Conservation (phyloP, 768 basidiomycete species). For the Ramaria rubella region DNA sequence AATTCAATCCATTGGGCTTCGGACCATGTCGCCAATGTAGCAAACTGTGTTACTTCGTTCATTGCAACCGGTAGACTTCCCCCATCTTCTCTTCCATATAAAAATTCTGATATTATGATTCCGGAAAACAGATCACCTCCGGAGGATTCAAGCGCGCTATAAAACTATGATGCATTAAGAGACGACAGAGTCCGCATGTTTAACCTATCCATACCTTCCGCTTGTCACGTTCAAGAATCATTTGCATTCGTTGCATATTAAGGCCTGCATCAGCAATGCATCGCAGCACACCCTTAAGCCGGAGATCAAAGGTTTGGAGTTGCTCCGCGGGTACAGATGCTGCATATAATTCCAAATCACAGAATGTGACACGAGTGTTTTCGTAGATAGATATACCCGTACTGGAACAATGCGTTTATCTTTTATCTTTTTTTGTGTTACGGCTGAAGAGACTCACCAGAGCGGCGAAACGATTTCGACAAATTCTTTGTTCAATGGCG, state of each 20-base stretch:
- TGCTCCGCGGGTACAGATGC: slow-evolving; percentile 79
- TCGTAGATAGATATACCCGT: slow-evolving; percentile 83
- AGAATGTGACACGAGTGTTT: slow-evolving; percentile 62
- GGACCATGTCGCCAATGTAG: slow-evolving; percentile 61
- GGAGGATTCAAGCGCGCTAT: slow-evolving; percentile 75
- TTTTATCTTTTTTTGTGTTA: neutral
- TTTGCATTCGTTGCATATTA: slow-evolving; percentile 85
- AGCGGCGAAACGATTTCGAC: slow-evolving; percentile 86
- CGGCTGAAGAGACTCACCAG: slow-evolving; percentile 45
- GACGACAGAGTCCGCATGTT: neutral
- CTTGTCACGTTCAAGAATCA: slow-evolving; percentile 82
- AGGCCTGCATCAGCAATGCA: slow-evolving; percentile 69
- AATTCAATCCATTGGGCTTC: slow-evolving; percentile 70
- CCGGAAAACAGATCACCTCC: slow-evolving; percentile 76
- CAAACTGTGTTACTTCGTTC: slow-evolving; percentile 73
- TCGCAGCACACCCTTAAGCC: slow-evolving; percentile 60
- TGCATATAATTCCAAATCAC: slow-evolving; percentile 70
- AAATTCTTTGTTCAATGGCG: slow-evolving; percentile 84
- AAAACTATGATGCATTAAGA: slow-evolving; percentile 43
- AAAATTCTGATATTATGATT: slow-evolving; percentile 72
- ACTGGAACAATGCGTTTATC: slow-evolving; percentile 31
- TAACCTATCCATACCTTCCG: slow-evolving; percentile 54
- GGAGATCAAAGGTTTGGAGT: slow-evolving; percentile 63
- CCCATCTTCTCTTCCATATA: slow-evolving; percentile 81
- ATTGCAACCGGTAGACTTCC: slow-evolving; percentile 66